Percentiles rank a stretch among this genome's conserved stretches.
These are phyloP conservation scores for Xylaria sp. DNA, from an alignment of 2,329 filamentous ascomycete genomes.

Conservation along the genomic window DNA sequence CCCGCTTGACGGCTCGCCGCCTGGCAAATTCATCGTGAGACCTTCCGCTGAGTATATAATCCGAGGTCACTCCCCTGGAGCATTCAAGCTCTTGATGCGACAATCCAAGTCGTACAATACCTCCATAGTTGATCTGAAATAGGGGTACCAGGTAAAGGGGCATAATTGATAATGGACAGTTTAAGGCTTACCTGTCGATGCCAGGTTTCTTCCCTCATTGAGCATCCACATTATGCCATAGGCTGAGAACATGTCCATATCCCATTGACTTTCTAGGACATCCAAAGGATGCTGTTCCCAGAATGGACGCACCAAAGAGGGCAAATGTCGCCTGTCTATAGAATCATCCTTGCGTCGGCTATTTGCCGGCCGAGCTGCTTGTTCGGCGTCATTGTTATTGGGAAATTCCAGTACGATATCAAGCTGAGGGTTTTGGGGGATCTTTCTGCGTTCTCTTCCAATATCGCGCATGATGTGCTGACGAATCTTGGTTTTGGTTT, in stretches of 20 bases:
- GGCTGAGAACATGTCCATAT: slow-evolving; percentile 25
- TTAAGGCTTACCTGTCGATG: slow-evolving; percentile 21
- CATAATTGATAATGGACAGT: slow-evolving; percentile 8
- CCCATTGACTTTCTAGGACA: slow-evolving; percentile 25
- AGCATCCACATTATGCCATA: slow-evolving; percentile 30
- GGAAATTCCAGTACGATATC: slow-evolving; percentile 17
- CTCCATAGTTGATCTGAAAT: background rate
- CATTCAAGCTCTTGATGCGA: no score
- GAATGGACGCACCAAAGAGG: slow-evolving; percentile 21
- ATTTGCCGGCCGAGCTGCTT: slow-evolving; percentile 14
- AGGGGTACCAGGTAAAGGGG: slow-evolving; percentile 1
- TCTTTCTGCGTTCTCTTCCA: slow-evolving; percentile 19
- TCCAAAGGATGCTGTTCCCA: slow-evolving; percentile 26
- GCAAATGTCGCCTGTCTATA: slow-evolving; percentile 7
- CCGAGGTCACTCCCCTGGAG: no score
- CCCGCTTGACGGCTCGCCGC: no score
- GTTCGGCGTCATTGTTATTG: slow-evolving; percentile 9
- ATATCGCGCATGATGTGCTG: slow-evolving; percentile 26
- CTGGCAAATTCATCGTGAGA: no score
- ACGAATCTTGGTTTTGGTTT: slow-evolving; percentile 28
- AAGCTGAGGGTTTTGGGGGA: slow-evolving; percentile 14
- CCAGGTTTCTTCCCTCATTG: slow-evolving; percentile 22
- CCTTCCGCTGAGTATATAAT: no score
- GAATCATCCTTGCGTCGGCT: slow-evolving; percentile 13
- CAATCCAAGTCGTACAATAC: no score